These are phyloP conservation scores for Macaranga tanarius DNA, from an alignment of 441 rosid genomes.

Conservation along the genomic window DNA sequence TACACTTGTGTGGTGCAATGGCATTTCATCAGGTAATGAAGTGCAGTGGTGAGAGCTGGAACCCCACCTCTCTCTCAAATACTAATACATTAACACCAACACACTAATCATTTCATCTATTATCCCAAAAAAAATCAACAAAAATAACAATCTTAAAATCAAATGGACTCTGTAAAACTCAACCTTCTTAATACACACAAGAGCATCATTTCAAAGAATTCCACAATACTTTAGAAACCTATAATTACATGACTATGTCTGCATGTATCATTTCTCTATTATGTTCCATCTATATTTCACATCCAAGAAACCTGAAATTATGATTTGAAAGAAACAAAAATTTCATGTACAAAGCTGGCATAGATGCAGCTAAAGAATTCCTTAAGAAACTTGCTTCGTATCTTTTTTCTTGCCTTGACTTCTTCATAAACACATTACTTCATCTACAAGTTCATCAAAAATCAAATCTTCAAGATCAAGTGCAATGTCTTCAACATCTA, in stretches of 20 bases:
- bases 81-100: too few species aligned
- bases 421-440: constrained; percentile 32
- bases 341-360: constrained; percentile 17
- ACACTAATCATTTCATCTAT: too few species aligned
- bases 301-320: not conserved
- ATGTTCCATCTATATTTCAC: not conserved
- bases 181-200: not conserved
- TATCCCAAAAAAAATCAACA: too few species aligned
- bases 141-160: too few species aligned
- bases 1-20: too few species aligned
- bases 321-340: constrained; percentile 10
- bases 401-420: not conserved
- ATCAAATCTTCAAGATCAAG: constrained; percentile 77
- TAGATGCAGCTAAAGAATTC: not conserved
- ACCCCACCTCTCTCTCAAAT: too few species aligned
- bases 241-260: not conserved
- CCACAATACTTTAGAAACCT: not conserved
- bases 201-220: constrained; percentile 9
- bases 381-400: constrained; percentile 1
- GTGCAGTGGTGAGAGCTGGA: too few species aligned
- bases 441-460: constrained; percentile 59
- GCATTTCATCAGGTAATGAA: too few species aligned
- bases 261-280: not conserved
- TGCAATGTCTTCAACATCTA: constrained; percentile 58
- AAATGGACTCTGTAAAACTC: not conserved